Percentiles rank a stretch among this genome's conserved stretches.
These are phyloP conservation scores for Mycena pura DNA, from an alignment of 768 basidiomycete genomes.

Conservation along the genomic window DNA sequence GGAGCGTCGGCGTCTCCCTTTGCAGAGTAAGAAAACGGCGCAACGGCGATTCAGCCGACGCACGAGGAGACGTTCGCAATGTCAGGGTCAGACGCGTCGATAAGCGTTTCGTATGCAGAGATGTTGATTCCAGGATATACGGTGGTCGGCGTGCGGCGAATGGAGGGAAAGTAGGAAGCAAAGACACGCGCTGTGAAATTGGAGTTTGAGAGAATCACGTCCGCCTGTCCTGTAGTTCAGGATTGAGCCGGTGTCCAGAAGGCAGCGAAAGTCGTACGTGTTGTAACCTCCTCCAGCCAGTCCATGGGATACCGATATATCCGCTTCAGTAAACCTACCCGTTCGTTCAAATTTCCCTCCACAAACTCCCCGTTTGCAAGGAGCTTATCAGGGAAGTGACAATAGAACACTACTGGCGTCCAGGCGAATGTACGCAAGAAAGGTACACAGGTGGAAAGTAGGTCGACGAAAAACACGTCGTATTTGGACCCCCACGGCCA, in stretches of 20 bases:
- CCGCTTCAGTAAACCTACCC: slow-evolving; percentile 62
- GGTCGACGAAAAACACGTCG: slow-evolving; percentile 95
- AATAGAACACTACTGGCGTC: slow-evolving; percentile 94
- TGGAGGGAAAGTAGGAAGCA: slow-evolving; percentile 72
- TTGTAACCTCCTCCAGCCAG: slow-evolving; percentile 87
- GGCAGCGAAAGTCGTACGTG: slow-evolving; percentile 57
- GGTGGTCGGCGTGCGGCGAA: slow-evolving; percentile 68
- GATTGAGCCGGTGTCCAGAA: neutral
- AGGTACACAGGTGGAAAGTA: slow-evolving; percentile 91
- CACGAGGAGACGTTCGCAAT: slow-evolving; percentile 64
- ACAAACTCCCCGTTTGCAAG: slow-evolving; percentile 75
- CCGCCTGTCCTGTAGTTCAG: slow-evolving; percentile 73
- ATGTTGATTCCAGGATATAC: slow-evolving; percentile 97
- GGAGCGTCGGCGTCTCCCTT: slow-evolving; percentile 72
- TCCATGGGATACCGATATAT: slow-evolving; percentile 92
- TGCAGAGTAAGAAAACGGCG: neutral
- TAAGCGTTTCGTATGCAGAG: slow-evolving; percentile 64
- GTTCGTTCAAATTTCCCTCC: slow-evolving; percentile 54
- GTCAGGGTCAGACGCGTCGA: slow-evolving; percentile 54
- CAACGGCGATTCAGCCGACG: slow-evolving; percentile 33
- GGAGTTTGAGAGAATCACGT: slow-evolving; percentile 91
- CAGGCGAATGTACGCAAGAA: slow-evolving; percentile 69
- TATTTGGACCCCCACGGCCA: slow-evolving; percentile 53
- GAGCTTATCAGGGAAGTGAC: slow-evolving; percentile 97
- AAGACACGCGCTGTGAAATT: slow-evolving; percentile 88